Base-by-base conservation (phyloP, 768 basidiomycete species). In the Suillus paluster region DNA sequence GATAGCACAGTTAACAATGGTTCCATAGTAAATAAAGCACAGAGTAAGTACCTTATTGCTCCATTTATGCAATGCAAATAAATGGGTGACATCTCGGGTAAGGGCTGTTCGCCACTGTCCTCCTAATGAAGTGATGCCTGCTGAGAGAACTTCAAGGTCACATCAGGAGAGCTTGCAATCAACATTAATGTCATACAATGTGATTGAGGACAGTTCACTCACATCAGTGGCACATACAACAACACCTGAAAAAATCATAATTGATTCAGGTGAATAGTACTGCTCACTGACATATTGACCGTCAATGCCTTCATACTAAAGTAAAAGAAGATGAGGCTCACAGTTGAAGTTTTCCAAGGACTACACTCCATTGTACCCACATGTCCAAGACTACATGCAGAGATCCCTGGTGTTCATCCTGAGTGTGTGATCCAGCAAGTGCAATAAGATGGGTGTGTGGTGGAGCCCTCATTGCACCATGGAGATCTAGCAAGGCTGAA, bases 71-170 rank as follows among this genome's bases (percentile, higher is more conserved):
- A 89, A 75, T 36, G 86, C 85, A 67, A 96, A 91, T 55, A 96
- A 82, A 71, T 97, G 95, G 0, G 95, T 96, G 21, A 94, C 89
- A 61, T 96, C 94, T 61, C 84, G 82, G 10, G n/a, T n/a, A n/a
- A n/a, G n/a, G n/a, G 85, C 87, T 0, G 77, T 75, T 27, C 92
- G 84, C 87, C 87, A 92, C 74, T 92, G 89, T 0, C 95, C 95
- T 2, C 95, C 94, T 3, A 92, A 84, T 0, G 87, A 84, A 2
- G 81, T 81, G 30, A 96, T 85, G 0, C 88, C 91, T 0, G 87
- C 89, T 0, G 84, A 82, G 44, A 97, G 82, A 2, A 89, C 84
- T 68, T 92, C 90, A 27, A 86, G 74, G 71, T 96, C 94, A 6
- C 84, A 64, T 1, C 78, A 56, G 1, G 87, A 84, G 5, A 94